Conservation (phyloP, 1,139 yeast genomes). For the Yamadazyma triangularis region DNA sequence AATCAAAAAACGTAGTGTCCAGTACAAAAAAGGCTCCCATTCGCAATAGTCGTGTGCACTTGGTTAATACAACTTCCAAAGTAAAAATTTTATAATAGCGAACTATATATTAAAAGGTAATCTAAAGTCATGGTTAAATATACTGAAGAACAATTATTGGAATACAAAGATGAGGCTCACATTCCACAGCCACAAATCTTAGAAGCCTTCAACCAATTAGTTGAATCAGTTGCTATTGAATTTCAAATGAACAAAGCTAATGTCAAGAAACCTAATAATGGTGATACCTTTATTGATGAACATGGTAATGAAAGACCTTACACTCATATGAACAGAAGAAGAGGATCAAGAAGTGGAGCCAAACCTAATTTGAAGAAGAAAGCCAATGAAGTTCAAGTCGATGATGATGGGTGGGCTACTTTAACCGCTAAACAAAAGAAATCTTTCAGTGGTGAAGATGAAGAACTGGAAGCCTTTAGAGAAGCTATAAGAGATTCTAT, state of each 20-base stretch:
- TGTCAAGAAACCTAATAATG: constrained; percentile 35
- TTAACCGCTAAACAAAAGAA: constrained; percentile 45
- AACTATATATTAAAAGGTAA: neutral
- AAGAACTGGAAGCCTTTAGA: constrained; percentile 46
- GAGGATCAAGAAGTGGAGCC: constrained; percentile 52
- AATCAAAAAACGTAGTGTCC: neutral
- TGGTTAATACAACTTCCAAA: neutral
- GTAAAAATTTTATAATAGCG: neutral
- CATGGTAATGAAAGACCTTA: constrained; percentile 46
- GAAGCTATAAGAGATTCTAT: constrained; percentile 37
- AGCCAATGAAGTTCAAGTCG: constrained; percentile 52
- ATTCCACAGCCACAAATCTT: constrained; percentile 61
- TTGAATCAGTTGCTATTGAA: constrained; percentile 52
- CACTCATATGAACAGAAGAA: constrained; percentile 51
- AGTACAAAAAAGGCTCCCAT: neutral
- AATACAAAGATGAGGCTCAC: constrained; percentile 51
- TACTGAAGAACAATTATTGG: constrained; percentile 66
- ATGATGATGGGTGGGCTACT: constrained; percentile 83
- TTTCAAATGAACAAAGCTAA: constrained; percentile 14
- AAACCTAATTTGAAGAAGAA: constrained; percentile 53
- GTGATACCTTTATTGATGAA: constrained; percentile 48
- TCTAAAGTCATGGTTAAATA: constrained; percentile 39
- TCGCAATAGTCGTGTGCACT: constrained; percentile 6
- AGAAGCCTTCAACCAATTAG: constrained; percentile 59
- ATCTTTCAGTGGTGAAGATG: constrained; percentile 48